These are phyloP conservation scores for Phaeosphaeriaceae sp. DNA, from an alignment of 2,329 filamentous ascomycete genomes.

Conservation along the genomic window DNA sequence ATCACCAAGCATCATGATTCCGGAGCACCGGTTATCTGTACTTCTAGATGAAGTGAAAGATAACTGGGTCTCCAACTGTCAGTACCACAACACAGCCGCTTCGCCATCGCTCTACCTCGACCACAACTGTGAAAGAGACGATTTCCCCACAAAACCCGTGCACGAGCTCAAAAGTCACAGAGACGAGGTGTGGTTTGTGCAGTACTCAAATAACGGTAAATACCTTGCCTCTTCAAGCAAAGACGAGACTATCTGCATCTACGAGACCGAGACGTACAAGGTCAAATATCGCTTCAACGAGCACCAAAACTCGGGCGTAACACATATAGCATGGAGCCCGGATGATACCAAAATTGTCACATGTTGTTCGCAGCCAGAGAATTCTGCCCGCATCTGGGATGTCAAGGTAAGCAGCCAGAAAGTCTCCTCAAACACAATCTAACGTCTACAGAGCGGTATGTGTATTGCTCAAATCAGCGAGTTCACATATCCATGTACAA, in stretches of 20 bases:
- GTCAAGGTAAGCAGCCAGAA: constrained; percentile 33
- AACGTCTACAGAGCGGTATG: constrained; percentile 47
- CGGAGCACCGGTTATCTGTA: constrained; percentile 83
- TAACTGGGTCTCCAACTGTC: constrained; percentile 80
- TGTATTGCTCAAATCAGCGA: constrained; percentile 67
- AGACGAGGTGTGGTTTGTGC: constrained; percentile 90
- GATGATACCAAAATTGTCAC: constrained; percentile 87
- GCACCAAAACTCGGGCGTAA: constrained; percentile 74
- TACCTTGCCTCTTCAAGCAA: constrained; percentile 83
- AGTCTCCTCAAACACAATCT: constrained; percentile 6
- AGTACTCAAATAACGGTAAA: constrained; percentile 87
- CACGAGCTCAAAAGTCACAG: constrained; percentile 74
- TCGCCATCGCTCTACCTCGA: constrained; percentile 89
- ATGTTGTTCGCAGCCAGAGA: constrained; percentile 72
- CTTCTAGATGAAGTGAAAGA: constrained; percentile 85
- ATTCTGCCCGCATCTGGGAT: constrained; percentile 78
- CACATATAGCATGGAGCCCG: constrained; percentile 88
- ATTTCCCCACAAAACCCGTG: constrained; percentile 78
- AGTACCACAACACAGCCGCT: constrained; percentile 83
- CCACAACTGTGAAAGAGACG: constrained; percentile 78
- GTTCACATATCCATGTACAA: constrained; percentile 84
- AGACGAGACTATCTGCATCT: constrained; percentile 79
- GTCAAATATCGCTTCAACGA: constrained; percentile 68
- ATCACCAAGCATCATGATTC: constrained; percentile 95
- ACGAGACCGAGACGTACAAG: constrained; percentile 75